Percentiles rank a stretch among this genome's conserved stretches.
These are phyloP conservation scores for Leptodermis oblonga DNA, from an alignment of 257 asterid species.

Conservation along the genomic window DNA sequence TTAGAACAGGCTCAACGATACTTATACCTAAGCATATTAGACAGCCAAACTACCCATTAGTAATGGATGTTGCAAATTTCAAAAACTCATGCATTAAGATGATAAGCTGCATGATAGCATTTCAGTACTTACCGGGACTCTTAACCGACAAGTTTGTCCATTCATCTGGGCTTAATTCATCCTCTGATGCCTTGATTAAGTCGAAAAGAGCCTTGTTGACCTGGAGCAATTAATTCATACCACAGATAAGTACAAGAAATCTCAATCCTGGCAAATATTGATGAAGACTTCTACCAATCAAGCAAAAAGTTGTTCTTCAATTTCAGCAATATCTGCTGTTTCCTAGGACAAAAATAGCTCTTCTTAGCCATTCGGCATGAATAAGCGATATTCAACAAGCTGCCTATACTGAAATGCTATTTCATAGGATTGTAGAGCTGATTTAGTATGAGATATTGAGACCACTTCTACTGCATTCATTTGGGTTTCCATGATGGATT, in stretches of 20 bases:
- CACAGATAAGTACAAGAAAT: not conserved
- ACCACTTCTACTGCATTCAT: not conserved
- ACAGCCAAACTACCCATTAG: conserved; percentile 1
- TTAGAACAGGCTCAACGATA: not conserved
- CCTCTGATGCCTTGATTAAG: conserved; percentile 66
- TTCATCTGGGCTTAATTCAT: conserved; percentile 34
- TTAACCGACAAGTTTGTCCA: conserved; percentile 84
- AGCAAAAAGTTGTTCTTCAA: not conserved
- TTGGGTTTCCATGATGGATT: not conserved
- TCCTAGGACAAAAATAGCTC: not conserved
- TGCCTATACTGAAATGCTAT: not conserved
- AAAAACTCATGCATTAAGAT: not conserved
- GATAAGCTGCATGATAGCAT: not conserved
- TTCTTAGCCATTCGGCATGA: not conserved
- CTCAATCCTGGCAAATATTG: conserved; percentile 6
- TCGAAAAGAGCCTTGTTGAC: conserved; percentile 75
- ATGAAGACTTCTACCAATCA: not conserved
- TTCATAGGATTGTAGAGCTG: not conserved
- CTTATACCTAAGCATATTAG: not conserved
- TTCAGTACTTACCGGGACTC: conserved; percentile 54
- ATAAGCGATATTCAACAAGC: not conserved
- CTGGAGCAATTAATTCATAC: conserved; percentile 32
- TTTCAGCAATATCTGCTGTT: not conserved
- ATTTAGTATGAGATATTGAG: not conserved
- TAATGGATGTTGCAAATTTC: not conserved